Conservation (phyloP, 2,329 filamentous ascomycete species). For the Harringtonia lauricola region DNA sequence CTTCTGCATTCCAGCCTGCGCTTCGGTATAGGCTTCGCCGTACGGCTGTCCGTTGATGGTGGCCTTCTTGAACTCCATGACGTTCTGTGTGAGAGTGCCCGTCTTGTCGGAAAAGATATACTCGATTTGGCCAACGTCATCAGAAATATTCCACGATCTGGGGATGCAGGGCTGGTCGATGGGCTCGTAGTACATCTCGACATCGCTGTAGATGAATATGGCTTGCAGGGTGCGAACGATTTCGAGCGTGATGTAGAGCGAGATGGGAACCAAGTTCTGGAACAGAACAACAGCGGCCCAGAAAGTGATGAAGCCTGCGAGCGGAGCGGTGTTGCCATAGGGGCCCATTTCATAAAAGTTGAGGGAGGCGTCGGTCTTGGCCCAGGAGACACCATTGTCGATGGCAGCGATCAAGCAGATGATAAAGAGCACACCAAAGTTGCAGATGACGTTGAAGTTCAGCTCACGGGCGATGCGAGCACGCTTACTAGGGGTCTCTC, state of each 20-base stretch:
- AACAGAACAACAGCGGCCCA: constrained; percentile 92
- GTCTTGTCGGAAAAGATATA: constrained; percentile 63
- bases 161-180: constrained; percentile 93
- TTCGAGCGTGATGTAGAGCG: constrained; percentile 93
- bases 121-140: constrained; percentile 95
- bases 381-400: constrained; percentile 76
- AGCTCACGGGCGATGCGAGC: constrained; percentile 83
- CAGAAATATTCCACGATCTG: constrained; percentile 98
- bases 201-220: constrained; percentile 94
- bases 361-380: constrained; percentile 60
- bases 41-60: constrained; percentile 95
- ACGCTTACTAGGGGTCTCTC: constrained; percentile 88
- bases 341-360: constrained; percentile 78
- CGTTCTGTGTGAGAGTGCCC: constrained; percentile 16
- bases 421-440: constrained; percentile 77
- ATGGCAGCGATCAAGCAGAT: constrained; percentile 86
- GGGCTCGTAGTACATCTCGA: constrained; percentile 92
- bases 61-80: constrained; percentile 94
- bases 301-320: constrained; percentile 93
- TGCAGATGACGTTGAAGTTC: constrained; percentile 96
- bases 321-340: constrained; percentile 59
- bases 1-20: constrained; percentile 91
- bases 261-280: constrained; percentile 98
- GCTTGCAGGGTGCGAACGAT: constrained; percentile 90
- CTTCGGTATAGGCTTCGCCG: constrained; percentile 95